Conservation (phyloP, 305 asterid genomes). For the Galium porrigens region DNA sequence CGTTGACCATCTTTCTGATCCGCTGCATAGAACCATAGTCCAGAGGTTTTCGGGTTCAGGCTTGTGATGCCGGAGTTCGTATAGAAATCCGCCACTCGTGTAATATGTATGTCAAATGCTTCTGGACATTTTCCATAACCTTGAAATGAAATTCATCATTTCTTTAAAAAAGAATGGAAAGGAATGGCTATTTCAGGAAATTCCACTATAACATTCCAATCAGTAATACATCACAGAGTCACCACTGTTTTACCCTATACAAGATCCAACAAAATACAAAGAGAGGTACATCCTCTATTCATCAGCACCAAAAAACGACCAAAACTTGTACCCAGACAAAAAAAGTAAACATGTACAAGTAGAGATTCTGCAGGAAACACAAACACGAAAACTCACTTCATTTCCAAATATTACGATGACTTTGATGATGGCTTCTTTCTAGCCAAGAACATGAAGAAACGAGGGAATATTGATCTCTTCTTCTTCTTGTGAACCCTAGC, state of each 20-base stretch:
- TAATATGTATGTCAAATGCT: not conserved
- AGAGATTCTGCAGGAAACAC: conserved; percentile 15
- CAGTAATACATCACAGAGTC: conserved; percentile 6
- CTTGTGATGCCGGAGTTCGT: conserved; percentile 19
- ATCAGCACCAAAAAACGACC: conserved; percentile 8
- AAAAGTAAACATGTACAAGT: conserved; percentile 27
- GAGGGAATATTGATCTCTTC: conserved; percentile 61
- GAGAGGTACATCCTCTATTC: conserved; percentile 6
- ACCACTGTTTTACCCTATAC: conserved; percentile 7
- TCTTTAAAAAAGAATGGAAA: not conserved
- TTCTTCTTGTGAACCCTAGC: conserved; percentile 36
- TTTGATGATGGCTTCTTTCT: conserved; percentile 29
- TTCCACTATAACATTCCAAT: not conserved
- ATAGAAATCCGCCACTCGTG: not conserved
- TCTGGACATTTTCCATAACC: not conserved
- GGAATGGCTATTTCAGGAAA: not conserved
- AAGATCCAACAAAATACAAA: conserved; percentile 10
- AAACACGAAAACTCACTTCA: not conserved
- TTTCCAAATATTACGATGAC: not conserved
- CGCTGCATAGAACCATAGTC: conserved; percentile 76
- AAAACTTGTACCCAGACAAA: conserved; percentile 12
- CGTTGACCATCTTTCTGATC: conserved; percentile 66
- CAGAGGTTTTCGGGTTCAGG: conserved; percentile 43
- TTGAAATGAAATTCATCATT: not conserved
- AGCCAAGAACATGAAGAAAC: conserved; percentile 57